These are phyloP conservation scores for Drechslerella coelobrocha DNA, from an alignment of 2,329 filamentous ascomycete genomes.

Conservation along the genomic window DNA sequence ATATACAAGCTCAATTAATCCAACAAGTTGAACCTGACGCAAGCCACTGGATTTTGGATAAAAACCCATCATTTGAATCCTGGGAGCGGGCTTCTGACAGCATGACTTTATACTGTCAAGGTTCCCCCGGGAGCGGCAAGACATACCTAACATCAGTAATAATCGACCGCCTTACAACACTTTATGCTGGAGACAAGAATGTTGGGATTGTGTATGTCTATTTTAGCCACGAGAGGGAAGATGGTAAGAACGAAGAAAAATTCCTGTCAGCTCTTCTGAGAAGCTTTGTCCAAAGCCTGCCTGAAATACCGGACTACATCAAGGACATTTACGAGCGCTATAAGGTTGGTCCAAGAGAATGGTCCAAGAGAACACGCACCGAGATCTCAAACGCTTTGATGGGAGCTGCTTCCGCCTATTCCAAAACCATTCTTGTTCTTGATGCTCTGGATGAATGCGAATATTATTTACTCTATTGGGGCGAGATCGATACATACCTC, in stretches of 20 bases:
- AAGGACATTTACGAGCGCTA: not conserved
- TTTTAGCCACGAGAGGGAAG: not conserved
- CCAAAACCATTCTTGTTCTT: no score
- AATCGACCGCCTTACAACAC: not conserved
- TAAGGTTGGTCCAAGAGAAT: no score
- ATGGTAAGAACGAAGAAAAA: not conserved
- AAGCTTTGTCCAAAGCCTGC: no score
- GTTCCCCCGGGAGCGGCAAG: not conserved
- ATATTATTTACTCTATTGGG: no score
- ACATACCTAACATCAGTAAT: not conserved
- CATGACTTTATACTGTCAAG: not conserved
- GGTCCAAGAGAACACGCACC: no score
- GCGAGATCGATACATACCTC: no score
- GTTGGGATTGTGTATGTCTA: not conserved
- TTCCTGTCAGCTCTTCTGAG: constrained; percentile 2
- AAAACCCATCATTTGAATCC: not conserved
- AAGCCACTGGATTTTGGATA: not conserved
- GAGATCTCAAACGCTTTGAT: no score
- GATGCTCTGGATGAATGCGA: constrained; percentile 6
- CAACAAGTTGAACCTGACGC: not conserved
- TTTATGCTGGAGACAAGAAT: not conserved
- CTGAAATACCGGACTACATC: no score
- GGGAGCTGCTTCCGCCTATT: no score
- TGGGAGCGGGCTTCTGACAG: not conserved
- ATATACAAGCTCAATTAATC: not conserved